phyloP scores from a whole-genome alignment of 2,329 filamentous ascomycete genomes.

The Pestalotiopsis fici region DNA sequence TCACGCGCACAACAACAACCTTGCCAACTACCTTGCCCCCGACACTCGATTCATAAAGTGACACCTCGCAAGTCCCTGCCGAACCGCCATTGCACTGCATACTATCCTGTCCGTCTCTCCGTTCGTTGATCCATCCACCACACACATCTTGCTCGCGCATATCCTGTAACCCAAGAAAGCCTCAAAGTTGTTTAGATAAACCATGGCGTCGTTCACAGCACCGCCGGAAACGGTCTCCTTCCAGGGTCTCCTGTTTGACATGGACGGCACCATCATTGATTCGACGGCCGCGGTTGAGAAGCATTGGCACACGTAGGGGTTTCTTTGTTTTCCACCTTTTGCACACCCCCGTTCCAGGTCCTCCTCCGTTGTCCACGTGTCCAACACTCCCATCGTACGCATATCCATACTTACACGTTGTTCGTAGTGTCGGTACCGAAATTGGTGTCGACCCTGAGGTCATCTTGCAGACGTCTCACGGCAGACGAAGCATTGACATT shows the following conservation, averaged over 20 bases:
- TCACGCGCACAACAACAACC: not conserved
- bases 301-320: conserved; percentile 69
- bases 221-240: conserved; percentile 50
- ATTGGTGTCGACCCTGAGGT: conserved; percentile 81
- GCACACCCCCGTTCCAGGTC: not conserved
- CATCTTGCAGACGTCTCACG: conserved; percentile 90
- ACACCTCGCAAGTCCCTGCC: not conserved
- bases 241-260: conserved; percentile 67
- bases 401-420: not conserved
- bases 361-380: not conserved
- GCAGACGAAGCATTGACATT: conserved; percentile 84
- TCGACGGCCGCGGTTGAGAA: conserved; percentile 76
- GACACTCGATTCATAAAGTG: not conserved
- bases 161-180: not conserved
- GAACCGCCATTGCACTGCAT: not conserved
- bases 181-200: not conserved
- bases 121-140: no score
- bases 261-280: conserved; percentile 84
- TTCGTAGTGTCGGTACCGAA: conserved; percentile 70
- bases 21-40: not conserved
- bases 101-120: not conserved
- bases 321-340: not conserved
- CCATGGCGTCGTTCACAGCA: conserved; percentile 40
- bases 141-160: not conserved
- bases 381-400: no score